Evolutionary conservation across 345 rosid species (phyloP), one percentile per base, ranked within the genome.

Genomic region (Rhizophora mangle): DNA sequence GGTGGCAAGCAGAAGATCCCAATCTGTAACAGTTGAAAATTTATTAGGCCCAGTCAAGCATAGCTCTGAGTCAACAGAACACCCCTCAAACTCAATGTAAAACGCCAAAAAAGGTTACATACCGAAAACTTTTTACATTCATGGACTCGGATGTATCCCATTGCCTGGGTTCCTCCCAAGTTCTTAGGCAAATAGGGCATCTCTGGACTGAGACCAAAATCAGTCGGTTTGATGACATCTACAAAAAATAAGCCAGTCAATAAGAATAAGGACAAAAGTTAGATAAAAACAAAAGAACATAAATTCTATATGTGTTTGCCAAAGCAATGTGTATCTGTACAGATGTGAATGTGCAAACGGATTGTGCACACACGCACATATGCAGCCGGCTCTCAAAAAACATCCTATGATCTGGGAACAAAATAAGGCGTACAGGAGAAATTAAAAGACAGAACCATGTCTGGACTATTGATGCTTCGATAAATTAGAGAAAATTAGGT

Each of bases 1-100:
- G 94, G 92, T 3, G 98, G 99, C 81, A 96, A 87, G 81, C 98
- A 90, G 79, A 90, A 96, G 70, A 96, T 90, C 59, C 91, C 97
- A 63, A 96, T 92, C 99, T 96, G 84, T 65, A 39, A 78, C 1
- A 65, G 64, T 59, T 55, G 31, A 72, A 61, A 62, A 34, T 37
- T 67, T 31, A 56, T 27, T 65, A 16, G 18, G 10, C 27, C 20
- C 29, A 60, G 26, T n/a, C 34, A 21, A 59, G 24, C 8, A 52
- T 27, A 43, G 1, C 18, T 2, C 20, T n/a, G 53, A 52, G 19
- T 15, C 63, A 67, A 39, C 59, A 56, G 10, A 31, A 32, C 21
- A 56, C 9, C 8, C 10, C 11, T 21, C 10, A 43, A 51, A 49
- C 15, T 36, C 22, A 30, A 64, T 20, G 2, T 6, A 8, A 37